Evolutionary conservation across 129 eudicot species (phyloP).

Genomic region (Oenanthe sinensis): DNA sequence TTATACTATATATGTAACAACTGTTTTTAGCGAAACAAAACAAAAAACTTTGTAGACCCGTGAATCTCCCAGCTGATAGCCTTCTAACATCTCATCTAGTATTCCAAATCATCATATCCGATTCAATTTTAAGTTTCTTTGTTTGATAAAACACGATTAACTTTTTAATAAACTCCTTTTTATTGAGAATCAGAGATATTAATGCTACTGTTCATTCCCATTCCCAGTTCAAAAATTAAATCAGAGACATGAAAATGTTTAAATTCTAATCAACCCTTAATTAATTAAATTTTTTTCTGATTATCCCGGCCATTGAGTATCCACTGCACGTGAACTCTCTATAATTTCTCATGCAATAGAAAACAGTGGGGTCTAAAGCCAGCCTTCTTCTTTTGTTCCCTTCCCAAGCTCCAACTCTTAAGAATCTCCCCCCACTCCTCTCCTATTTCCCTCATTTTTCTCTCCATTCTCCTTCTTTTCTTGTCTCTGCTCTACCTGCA

Average conservation of each 20-base stretch:
- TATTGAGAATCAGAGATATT: no score
- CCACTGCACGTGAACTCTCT: slow-evolving; percentile 70
- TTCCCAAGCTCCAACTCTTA: slow-evolving; percentile 62
- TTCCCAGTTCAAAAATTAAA: not conserved
- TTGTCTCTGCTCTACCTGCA: slow-evolving; percentile 7
- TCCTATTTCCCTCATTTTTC: slow-evolving; percentile 1
- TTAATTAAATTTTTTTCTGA: not conserved
- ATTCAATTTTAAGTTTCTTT: no score
- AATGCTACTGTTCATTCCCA: not conserved
- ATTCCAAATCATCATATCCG: not conserved
- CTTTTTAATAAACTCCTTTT: not conserved
- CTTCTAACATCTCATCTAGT: not conserved
- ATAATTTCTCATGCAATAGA: slow-evolving; percentile 90
- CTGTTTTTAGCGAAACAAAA: not conserved
- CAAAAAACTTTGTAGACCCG: not conserved
- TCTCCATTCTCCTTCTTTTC: not conserved
- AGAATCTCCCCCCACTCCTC: slow-evolving; percentile 34
- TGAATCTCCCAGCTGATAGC: not conserved
- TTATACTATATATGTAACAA: not conserved
- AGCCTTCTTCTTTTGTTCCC: slow-evolving; percentile 75
- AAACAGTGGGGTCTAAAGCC: slow-evolving; percentile 54
- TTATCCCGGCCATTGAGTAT: slow-evolving; percentile 3
- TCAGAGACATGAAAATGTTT: not conserved
- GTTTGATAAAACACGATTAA: not conserved
- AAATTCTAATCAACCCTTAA: not conserved